phyloP scores from a whole-genome alignment of 148 eudicot genomes.

The Rhododendron kiyosumense region DNA sequence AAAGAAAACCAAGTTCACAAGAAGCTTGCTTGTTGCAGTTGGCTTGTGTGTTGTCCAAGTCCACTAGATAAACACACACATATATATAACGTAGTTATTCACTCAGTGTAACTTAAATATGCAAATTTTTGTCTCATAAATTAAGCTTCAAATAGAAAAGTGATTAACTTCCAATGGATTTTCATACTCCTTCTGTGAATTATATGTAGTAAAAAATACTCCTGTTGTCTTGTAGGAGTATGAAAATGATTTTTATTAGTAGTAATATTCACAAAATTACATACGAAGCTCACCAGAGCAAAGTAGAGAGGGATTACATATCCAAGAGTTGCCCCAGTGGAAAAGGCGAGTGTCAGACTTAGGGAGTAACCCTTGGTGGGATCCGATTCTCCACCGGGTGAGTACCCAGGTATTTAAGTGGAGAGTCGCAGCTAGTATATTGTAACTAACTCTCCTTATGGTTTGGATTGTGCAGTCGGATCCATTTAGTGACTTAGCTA shows the following conservation, averaged over 20 bases:
- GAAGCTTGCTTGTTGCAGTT: conserved; percentile 1
- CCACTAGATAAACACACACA: background rate
- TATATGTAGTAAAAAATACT: no score
- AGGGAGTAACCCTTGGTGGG: no score
- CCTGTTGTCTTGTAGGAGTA: background rate
- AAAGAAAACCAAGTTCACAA: conserved; percentile 5
- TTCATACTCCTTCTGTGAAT: no score
- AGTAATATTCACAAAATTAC: background rate
- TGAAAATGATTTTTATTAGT: background rate
- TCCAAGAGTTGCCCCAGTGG: no score
- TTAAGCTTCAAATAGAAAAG: background rate
- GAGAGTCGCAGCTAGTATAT: fast-evolving
- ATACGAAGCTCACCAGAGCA: background rate
- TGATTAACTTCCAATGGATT: background rate
- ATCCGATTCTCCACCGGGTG: no score
- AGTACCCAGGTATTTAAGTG: no score
- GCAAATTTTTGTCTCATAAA: background rate
- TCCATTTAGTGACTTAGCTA: no score
- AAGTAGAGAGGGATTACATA: no score
- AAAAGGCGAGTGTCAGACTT: no score
- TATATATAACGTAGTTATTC: background rate
- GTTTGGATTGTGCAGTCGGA: no score
- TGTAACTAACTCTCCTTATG: no score
- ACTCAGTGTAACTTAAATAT: background rate
- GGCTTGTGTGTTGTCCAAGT: background rate